Conservation (phyloP, 2,329 filamentous ascomycete species). For the Neoascochyta sp. region DNA sequence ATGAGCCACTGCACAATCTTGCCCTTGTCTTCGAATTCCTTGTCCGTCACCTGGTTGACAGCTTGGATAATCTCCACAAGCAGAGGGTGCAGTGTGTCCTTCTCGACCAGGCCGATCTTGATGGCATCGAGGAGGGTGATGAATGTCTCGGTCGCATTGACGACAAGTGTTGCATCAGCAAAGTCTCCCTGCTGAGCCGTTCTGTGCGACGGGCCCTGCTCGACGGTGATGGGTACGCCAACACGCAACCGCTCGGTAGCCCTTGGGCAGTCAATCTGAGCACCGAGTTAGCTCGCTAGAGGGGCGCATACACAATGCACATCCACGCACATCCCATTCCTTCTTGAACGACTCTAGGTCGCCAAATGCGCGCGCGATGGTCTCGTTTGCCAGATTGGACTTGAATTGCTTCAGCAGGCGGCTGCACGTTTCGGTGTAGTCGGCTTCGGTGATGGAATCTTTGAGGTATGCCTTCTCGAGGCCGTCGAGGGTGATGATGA, state of each 20-base stretch:
- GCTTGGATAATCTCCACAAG: slow-evolving; percentile 95
- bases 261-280: slow-evolving; percentile 84
- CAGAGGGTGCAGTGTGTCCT: slow-evolving; percentile 93
- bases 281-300: slow-evolving; percentile 11
- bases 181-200: slow-evolving; percentile 36
- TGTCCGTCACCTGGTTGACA: slow-evolving; percentile 93
- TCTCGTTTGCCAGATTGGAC: slow-evolving; percentile 85
- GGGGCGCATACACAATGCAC: neutral
- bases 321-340: slow-evolving; percentile 75
- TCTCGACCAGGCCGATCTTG: slow-evolving; percentile 85
- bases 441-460: slow-evolving; percentile 83
- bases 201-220: slow-evolving; percentile 52
- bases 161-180: slow-evolving; percentile 64
- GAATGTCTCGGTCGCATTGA: slow-evolving; percentile 94
- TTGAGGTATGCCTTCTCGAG: slow-evolving; percentile 96
- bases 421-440: slow-evolving; percentile 96
- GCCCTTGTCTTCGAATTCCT: slow-evolving; percentile 89
- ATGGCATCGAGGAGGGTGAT: slow-evolving; percentile 97
- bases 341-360: slow-evolving; percentile 88
- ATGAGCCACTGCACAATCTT: slow-evolving; percentile 99
- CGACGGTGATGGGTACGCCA: slow-evolving; percentile 81
- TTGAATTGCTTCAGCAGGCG: slow-evolving; percentile 95
- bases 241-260: slow-evolving; percentile 90
- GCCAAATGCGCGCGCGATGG: slow-evolving; percentile 81
- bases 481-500: slow-evolving; percentile 91